Percentiles rank a stretch among this genome's conserved stretches.
These are phyloP conservation scores for Tolypocladium cylindrosporum DNA, from an alignment of 2,329 filamentous ascomycete species.

Conservation along the genomic window DNA sequence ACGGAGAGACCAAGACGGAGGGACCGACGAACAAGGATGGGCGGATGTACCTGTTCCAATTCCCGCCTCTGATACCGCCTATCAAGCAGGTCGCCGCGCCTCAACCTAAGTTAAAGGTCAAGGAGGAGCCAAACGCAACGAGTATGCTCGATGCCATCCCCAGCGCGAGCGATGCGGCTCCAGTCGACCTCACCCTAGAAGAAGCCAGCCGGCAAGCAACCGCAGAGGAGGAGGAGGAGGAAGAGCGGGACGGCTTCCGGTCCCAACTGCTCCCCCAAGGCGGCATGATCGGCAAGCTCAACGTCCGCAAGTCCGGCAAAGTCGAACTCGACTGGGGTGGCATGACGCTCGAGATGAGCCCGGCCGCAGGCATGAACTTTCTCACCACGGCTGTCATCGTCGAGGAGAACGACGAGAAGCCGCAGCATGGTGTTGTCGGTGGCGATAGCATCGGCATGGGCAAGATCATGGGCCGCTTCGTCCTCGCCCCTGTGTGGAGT, in stretches of 20 bases:
- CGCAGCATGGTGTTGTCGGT: conserved; percentile 26
- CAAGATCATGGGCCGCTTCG: conserved; percentile 51
- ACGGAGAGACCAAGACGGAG: conserved; percentile 15
- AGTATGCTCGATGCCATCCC: conserved; percentile 21
- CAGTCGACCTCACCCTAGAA: conserved; percentile 33
- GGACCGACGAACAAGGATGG: conserved; percentile 36
- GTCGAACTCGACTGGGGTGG: conserved; percentile 56
- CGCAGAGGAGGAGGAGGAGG: conserved; percentile 19
- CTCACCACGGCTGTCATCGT: conserved; percentile 49
- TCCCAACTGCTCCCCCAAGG: conserved; percentile 35
- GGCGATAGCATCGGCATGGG: conserved; percentile 53
- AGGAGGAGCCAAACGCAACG: conserved; percentile 30
- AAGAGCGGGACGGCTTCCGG: conserved; percentile 22
- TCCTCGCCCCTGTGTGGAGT: conserved; percentile 47
- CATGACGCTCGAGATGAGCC: conserved; percentile 38
- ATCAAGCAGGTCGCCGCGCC: conserved; percentile 25
- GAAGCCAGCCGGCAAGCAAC: conserved; percentile 6
- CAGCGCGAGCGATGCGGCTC: conserved; percentile 4
- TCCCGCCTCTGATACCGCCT: conserved; percentile 51
- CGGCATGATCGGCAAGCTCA: conserved; percentile 50
- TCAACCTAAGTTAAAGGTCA: conserved; percentile 20
- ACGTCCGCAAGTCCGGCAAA: conserved; percentile 51
- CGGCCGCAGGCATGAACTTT: conserved; percentile 44
- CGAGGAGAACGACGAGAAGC: conserved; percentile 46
- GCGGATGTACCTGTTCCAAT: conserved; percentile 53